A percentile compares a stretch with the other conserved stretches of the same genome.
phyloP scores from a whole-genome alignment of 2,329 filamentous ascomycete species.

The Rhexocercosporidium sp. region DNA sequence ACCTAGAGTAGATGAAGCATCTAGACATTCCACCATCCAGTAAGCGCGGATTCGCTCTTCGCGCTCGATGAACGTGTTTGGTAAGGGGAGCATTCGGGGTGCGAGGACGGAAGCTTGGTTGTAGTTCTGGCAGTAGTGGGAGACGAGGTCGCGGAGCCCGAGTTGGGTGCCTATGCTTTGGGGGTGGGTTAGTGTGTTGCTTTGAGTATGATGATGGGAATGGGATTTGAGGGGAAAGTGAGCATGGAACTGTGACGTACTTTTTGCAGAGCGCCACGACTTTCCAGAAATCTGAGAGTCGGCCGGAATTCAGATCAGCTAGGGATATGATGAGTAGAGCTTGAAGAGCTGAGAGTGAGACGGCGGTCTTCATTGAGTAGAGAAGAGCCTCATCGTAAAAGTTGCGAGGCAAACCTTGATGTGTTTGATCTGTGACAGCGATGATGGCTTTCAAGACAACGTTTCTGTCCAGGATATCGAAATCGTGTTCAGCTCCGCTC shows the following conservation, averaged over 20 bases:
- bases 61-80: conserved; percentile 41
- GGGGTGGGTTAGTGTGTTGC: not conserved
- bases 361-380: too few relatives aligned
- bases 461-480: too few relatives aligned
- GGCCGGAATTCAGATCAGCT: conserved; percentile 23
- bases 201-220: too few relatives aligned
- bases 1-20: conserved; percentile 25
- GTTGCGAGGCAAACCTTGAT: too few relatives aligned
- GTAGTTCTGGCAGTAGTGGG: too few relatives aligned
- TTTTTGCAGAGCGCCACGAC: conserved; percentile 43
- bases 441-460: conserved; percentile 40
- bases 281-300: conserved; percentile 43
- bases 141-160: not conserved
- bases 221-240: too few relatives aligned
- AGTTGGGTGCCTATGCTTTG: conserved; percentile 36
- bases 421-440: too few relatives aligned
- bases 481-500: not conserved
- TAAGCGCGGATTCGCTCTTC: conserved; percentile 45
- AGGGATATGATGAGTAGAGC: conserved; percentile 41
- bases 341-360: conserved; percentile 42
- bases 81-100: conserved; percentile 33
- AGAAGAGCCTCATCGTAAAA: too few relatives aligned
- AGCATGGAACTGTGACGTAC: conserved; percentile 21
- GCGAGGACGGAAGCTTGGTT: too few relatives aligned
- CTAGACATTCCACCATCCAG: conserved; percentile 46